phyloP scores from a whole-genome alignment of 2,329 filamentous ascomycete species.

The Aspergillus sp. region DNA sequence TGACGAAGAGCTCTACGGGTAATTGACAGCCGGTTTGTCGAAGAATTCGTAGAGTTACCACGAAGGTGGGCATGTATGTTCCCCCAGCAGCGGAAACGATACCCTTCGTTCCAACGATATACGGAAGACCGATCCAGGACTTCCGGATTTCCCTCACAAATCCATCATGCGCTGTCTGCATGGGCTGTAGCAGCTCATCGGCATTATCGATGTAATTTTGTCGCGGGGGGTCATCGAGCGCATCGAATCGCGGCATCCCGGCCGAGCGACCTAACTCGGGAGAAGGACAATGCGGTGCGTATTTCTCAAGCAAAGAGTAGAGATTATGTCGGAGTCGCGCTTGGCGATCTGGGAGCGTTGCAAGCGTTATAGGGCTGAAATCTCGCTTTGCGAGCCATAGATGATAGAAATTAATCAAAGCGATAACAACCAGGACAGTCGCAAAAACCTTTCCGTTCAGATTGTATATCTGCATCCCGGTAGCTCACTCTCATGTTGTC shows the following conservation, averaged over 20 bases:
- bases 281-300: slow-evolving; percentile 12
- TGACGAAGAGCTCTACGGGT: slow-evolving; percentile 38
- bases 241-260: slow-evolving; percentile 10
- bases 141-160: slow-evolving; percentile 26
- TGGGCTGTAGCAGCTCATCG: slow-evolving; percentile 19
- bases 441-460: slow-evolving; percentile 1
- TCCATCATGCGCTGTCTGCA: slow-evolving; percentile 27
- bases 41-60: slow-evolving; percentile 43
- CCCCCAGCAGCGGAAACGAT: slow-evolving; percentile 44
- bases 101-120: slow-evolving; percentile 30
- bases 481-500: neutral
- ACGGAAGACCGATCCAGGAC: slow-evolving; percentile 12
- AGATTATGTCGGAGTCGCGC: slow-evolving; percentile 13
- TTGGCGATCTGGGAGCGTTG: slow-evolving; percentile 3
- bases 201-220: slow-evolving; percentile 21
- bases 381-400: slow-evolving; percentile 1
- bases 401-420: slow-evolving; percentile 4
- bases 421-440: slow-evolving; percentile 1
- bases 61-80: slow-evolving; percentile 39
- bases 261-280: slow-evolving; percentile 6
- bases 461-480: neutral
- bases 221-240: slow-evolving; percentile 11
- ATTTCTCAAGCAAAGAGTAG: slow-evolving; percentile 10
- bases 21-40: slow-evolving; percentile 42
- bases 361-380: neutral